phyloP scores from a whole-genome alignment of 345 rosid genomes.

The Balakata baccata region DNA sequence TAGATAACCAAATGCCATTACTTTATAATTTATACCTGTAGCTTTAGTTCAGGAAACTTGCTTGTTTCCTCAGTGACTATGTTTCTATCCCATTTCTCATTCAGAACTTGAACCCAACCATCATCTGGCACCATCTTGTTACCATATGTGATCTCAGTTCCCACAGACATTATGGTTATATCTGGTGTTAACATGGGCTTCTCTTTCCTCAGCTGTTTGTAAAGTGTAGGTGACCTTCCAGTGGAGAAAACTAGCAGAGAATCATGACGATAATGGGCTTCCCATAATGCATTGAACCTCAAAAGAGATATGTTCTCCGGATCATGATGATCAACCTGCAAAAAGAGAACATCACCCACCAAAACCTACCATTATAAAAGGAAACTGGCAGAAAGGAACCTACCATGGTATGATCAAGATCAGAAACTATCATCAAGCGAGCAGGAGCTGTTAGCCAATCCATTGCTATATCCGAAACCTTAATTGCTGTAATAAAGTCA shows the following conservation, averaged over 20 bases:
- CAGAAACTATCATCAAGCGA: slow-evolving; percentile 91
- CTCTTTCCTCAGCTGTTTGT: slow-evolving; percentile 49
- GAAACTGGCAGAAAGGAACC: slow-evolving; percentile 12
- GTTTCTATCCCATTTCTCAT: slow-evolving; percentile 78
- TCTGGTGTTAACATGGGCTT: slow-evolving; percentile 93
- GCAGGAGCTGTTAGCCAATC: slow-evolving; percentile 62
- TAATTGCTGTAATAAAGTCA: background rate
- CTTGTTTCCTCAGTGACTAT: slow-evolving; percentile 65
- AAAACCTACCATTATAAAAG: slow-evolving; percentile 10
- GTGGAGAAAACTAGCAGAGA: slow-evolving; percentile 78
- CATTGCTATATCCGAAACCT: slow-evolving; percentile 33
- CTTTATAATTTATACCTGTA: slow-evolving; percentile 57
- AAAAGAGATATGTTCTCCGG: slow-evolving; percentile 65
- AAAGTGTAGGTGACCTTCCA: slow-evolving; percentile 66
- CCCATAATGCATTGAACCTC: slow-evolving; percentile 85
- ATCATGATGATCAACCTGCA: slow-evolving; percentile 95
- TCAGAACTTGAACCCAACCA: slow-evolving; percentile 84
- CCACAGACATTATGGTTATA: slow-evolving; percentile 93
- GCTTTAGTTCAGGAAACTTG: slow-evolving; percentile 79
- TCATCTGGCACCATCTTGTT: slow-evolving; percentile 77
- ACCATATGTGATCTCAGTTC: slow-evolving; percentile 97
- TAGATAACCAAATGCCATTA: background rate
- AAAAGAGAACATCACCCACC: slow-evolving; percentile 8
- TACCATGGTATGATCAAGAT: slow-evolving; percentile 98
- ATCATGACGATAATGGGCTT: slow-evolving; percentile 64